These are phyloP conservation scores for Lentinula guzmanii DNA, from an alignment of 768 basidiomycete genomes.

Conservation along the genomic window DNA sequence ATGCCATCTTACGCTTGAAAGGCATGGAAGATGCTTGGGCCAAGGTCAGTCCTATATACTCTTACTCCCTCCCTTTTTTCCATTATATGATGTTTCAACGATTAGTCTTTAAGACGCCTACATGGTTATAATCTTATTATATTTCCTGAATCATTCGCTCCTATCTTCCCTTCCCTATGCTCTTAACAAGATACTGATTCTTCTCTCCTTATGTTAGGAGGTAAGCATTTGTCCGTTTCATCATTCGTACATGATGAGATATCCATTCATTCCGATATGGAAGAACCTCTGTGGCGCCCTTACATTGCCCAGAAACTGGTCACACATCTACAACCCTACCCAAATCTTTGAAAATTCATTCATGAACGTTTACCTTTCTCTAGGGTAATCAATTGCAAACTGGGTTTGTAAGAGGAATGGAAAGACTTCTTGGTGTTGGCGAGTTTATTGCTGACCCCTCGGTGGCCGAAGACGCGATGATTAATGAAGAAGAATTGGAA, in stretches of 20 bases:
- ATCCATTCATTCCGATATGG: conserved; percentile 60
- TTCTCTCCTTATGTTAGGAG: conserved; percentile 21
- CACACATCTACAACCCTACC: conserved; percentile 64
- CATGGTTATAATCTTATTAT: conserved; percentile 56
- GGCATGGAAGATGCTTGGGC: conserved; percentile 66
- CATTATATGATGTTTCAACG: conserved; percentile 54
- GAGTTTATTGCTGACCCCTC: not conserved
- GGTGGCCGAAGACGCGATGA: conserved; percentile 12
- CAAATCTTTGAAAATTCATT: not conserved
- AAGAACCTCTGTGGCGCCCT: conserved; percentile 52
- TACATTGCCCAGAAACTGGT: conserved; percentile 58
- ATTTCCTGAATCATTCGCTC: conserved; percentile 7
- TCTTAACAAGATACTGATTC: not conserved
- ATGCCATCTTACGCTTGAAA: conserved; percentile 80
- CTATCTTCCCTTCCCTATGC: not conserved
- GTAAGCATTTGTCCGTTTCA: conserved; percentile 23
- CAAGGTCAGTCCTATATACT: conserved; percentile 46
- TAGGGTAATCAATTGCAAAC: conserved; percentile 69
- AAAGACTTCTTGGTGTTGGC: conserved; percentile 62
- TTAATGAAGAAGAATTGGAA: conserved; percentile 3
- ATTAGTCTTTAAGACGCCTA: conserved; percentile 92
- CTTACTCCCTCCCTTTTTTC: conserved; percentile 9
- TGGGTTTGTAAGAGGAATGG: conserved; percentile 80
- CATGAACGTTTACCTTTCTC: not conserved
- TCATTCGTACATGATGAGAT: conserved; percentile 39